Conservation (phyloP, 164 flowering plant species). For the Magnolia officinalis region DNA sequence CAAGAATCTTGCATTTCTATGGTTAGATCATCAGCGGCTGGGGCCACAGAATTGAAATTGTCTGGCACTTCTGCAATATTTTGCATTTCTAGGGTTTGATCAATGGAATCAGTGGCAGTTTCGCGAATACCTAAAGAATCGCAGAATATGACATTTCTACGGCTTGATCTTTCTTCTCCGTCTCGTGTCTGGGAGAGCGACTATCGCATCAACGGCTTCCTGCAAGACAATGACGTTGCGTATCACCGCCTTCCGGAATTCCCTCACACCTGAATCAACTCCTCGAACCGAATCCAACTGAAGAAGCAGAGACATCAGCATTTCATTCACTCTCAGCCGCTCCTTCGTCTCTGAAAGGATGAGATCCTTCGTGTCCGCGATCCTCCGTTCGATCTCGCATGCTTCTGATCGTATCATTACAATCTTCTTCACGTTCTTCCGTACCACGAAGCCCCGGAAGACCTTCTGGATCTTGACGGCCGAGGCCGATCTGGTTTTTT, state of each 20-base stretch:
- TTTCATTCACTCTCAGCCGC: conserved; percentile 55
- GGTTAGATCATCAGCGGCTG: neutral
- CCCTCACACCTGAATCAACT: conserved; percentile 54
- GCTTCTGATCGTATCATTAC: conserved; percentile 32
- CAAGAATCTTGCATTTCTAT: neutral
- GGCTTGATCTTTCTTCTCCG: conserved; percentile 1
- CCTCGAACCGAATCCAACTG: conserved; percentile 64
- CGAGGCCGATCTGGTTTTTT: conserved; percentile 23
- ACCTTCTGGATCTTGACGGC: conserved; percentile 64
- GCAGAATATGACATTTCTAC: neutral
- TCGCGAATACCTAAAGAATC: neutral
- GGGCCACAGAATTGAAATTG: neutral
- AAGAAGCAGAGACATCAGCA: conserved; percentile 55
- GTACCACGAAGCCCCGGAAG: conserved; percentile 54
- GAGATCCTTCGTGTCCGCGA: conserved; percentile 31
- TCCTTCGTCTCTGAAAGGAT: conserved; percentile 45
- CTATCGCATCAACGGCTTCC: conserved; percentile 45
- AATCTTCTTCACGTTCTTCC: conserved; percentile 54
- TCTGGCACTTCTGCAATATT: neutral
- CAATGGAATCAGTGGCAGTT: neutral
- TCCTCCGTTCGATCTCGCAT: conserved; percentile 41
- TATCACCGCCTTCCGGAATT: conserved; percentile 53
- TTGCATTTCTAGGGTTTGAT: neutral
- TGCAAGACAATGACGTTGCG: conserved; percentile 60
- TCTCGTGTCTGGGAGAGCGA: neutral